These are phyloP conservation scores for Clohesyomyces aquaticus DNA, from an alignment of 495 filamentous ascomycete genomes.

Conservation along the genomic window DNA sequence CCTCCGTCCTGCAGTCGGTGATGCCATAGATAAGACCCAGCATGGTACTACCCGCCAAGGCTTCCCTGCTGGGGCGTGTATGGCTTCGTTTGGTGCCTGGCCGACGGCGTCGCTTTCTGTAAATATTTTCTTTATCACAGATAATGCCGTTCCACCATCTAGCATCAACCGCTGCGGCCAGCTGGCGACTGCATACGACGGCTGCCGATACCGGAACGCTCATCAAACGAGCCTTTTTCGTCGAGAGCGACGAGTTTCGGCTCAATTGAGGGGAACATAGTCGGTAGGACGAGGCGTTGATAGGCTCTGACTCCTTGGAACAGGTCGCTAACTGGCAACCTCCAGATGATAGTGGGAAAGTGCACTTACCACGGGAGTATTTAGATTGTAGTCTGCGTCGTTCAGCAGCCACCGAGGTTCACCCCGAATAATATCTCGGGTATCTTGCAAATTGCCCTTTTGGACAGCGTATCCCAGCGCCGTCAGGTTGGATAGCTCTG, in stretches of 20 bases:
- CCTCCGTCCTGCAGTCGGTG: constrained; percentile 25
- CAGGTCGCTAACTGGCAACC: constrained; percentile 9
- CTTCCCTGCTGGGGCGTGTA: constrained; percentile 23
- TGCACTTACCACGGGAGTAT: constrained; percentile 73
- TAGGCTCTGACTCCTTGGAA: neutral
- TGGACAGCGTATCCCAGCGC: constrained; percentile 81
- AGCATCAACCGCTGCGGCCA: constrained; percentile 10
- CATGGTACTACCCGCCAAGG: constrained; percentile 37
- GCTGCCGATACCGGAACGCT: constrained; percentile 37
- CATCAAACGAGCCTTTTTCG: neutral
- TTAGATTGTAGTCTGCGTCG: constrained; percentile 82
- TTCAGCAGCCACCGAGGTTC: constrained; percentile 72
- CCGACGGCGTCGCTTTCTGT: constrained; percentile 31
- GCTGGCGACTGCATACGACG: constrained; percentile 16
- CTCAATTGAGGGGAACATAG: too few relatives aligned
- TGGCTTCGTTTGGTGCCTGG: constrained; percentile 21
- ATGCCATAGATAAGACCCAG: constrained; percentile 34
- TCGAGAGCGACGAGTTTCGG: constrained; percentile 8
- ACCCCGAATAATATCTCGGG: constrained; percentile 66
- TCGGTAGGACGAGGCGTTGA: too few relatives aligned
- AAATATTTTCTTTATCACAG: constrained; percentile 27
- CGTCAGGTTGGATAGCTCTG: constrained; percentile 61
- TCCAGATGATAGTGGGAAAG: constrained; percentile 30
- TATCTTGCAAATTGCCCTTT: constrained; percentile 66
- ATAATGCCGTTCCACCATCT: constrained; percentile 37